Conservation (phyloP, 2,329 filamentous ascomycete genomes). For the Metarhizium guizhouense region DNA sequence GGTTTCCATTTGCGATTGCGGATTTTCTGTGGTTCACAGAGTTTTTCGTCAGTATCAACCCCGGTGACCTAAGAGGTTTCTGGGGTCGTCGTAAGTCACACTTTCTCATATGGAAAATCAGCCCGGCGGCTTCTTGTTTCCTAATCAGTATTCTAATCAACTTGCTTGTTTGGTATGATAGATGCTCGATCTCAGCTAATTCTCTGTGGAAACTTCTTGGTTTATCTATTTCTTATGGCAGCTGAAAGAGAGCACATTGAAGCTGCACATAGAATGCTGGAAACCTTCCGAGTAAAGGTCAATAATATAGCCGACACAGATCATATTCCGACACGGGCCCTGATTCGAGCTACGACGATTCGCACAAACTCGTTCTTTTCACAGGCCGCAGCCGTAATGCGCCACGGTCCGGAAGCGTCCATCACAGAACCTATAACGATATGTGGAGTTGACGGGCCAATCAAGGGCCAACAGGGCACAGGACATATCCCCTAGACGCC, state of each 20-base stretch:
- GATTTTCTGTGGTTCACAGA: conserved; percentile 28
- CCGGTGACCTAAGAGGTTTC: conserved; percentile 29
- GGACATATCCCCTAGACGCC: background rate
- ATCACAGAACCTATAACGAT: conserved; percentile 7
- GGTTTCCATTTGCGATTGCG: conserved; percentile 23
- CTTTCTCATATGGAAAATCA: background rate
- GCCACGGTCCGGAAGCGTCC: conserved; percentile 11
- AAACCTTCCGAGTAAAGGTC: conserved; percentile 27
- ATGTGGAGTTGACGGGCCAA: conserved; percentile 6
- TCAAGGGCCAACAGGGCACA: background rate
- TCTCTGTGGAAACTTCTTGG: conserved; percentile 37
- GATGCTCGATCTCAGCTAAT: conserved; percentile 34
- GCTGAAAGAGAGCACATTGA: conserved; percentile 24
- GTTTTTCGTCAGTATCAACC: conserved; percentile 27
- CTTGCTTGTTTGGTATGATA: background rate
- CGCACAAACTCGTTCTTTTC: conserved; percentile 31
- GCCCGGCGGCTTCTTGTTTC: no score
- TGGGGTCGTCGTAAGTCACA: conserved; percentile 33
- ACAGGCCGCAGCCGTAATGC: conserved; percentile 22
- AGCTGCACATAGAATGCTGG: conserved; percentile 25
- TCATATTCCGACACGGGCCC: conserved; percentile 20
- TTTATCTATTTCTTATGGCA: conserved; percentile 37
- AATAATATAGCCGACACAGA: conserved; percentile 23
- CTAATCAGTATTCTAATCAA: background rate
- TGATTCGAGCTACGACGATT: conserved; percentile 26